These are phyloP conservation scores for Cryphonectria nitschkei DNA, from an alignment of 2,329 filamentous ascomycete species.

Conservation along the genomic window DNA sequence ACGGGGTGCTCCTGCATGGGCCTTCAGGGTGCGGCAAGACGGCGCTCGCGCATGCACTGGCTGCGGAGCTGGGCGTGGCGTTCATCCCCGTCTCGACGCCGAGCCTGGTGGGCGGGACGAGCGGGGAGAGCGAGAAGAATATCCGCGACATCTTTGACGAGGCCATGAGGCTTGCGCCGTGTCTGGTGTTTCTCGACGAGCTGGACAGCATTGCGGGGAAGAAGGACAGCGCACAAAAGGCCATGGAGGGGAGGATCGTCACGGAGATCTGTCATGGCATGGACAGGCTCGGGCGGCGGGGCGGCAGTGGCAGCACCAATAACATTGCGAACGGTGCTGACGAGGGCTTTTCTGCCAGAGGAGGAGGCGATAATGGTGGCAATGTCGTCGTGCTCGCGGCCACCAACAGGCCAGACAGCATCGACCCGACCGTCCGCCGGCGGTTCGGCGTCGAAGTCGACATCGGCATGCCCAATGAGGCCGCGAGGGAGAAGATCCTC, in stretches of 20 bases:
- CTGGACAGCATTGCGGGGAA: constrained; percentile 91
- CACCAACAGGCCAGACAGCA: constrained; percentile 83
- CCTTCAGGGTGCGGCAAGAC: constrained; percentile 88
- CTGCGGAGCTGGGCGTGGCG: constrained; percentile 73
- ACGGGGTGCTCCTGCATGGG: constrained; percentile 78
- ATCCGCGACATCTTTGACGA: constrained; percentile 86
- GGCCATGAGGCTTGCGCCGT: constrained; percentile 82
- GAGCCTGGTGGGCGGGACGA: constrained; percentile 83
- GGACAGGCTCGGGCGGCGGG: constrained; percentile 76
- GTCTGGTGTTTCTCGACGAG: constrained; percentile 88
- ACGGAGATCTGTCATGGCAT: constrained; percentile 84
- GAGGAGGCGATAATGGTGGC: constrained; percentile 56
- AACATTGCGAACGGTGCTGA: constrained; percentile 71
- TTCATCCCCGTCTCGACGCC: constrained; percentile 84
- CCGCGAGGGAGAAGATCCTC: constrained; percentile 77
- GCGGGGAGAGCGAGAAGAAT: constrained; percentile 86
- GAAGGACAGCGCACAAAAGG: constrained; percentile 78
- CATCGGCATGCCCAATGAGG: constrained; percentile 82
- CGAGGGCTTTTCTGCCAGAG: constrained; percentile 72
- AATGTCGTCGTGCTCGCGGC: constrained; percentile 89
- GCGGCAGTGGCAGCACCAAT: constrained; percentile 66
- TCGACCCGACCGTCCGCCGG: constrained; percentile 78
- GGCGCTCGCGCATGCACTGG: constrained; percentile 79
- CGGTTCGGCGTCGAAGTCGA: constrained; percentile 82
- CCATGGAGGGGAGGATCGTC: constrained; percentile 88